phyloP scores from a whole-genome alignment of 805 yeast genomes.

The Tanozyma kutaoensis region DNA sequence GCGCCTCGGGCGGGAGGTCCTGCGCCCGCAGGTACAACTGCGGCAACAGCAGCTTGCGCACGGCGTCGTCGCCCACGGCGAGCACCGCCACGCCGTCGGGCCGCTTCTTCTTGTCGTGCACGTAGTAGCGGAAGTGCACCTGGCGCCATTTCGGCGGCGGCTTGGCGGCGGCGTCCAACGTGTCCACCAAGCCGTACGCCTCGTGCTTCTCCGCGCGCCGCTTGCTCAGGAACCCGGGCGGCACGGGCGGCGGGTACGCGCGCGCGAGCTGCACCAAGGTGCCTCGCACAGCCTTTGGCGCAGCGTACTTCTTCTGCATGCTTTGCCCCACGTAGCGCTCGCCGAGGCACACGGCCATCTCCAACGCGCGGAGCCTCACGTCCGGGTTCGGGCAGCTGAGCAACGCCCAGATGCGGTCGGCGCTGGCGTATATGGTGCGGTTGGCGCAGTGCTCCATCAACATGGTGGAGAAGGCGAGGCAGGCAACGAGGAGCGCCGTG shows the following conservation, averaged over 20 bases:
- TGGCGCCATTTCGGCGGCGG: constrained; percentile 45
- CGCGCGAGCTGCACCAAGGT: constrained; percentile 41
- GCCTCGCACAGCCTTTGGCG: constrained; percentile 30
- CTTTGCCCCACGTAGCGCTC: constrained; percentile 43
- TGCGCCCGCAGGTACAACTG: constrained; percentile 55
- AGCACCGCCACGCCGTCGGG: constrained; percentile 42
- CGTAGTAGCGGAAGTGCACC: constrained; percentile 39
- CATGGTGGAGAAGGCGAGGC: constrained; percentile 48
- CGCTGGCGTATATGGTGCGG: constrained; percentile 53
- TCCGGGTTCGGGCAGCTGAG: constrained; percentile 46
- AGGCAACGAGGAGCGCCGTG: constrained; percentile 30
- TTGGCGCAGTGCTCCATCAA: constrained; percentile 60
- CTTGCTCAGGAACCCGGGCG: constrained; percentile 22
- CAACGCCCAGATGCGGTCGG: constrained; percentile 44
- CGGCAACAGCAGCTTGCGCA: constrained; percentile 39
- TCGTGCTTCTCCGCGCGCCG: constrained; percentile 5
- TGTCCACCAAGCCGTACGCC: constrained; percentile 30
- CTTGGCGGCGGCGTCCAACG: constrained; percentile 24
- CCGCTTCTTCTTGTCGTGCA: not conserved
- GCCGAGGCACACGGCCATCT: constrained; percentile 44
- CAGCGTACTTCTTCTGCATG: constrained; percentile 22
- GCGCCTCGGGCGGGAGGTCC: constrained; percentile 45
- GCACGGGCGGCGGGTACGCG: constrained; percentile 35
- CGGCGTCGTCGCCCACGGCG: constrained; percentile 38
- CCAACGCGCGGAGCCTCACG: constrained; percentile 47